A percentile compares a stretch with the other conserved stretches of the same genome.
Conservation (phyloP, 208 protist species). For the Tritrichomonas musculus region DNA sequence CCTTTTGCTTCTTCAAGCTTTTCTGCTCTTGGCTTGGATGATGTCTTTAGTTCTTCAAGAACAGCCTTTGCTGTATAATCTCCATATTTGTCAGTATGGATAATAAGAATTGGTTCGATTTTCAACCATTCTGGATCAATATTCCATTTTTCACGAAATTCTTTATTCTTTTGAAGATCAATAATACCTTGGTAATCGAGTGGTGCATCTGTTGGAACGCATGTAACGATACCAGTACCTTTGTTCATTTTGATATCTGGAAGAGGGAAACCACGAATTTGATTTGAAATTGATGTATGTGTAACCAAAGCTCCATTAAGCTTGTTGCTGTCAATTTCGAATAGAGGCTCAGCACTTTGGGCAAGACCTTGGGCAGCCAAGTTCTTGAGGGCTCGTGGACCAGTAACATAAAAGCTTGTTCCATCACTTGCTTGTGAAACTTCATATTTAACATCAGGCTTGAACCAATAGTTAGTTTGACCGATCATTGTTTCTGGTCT, state of each 20-base stretch:
- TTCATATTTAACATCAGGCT: conserved; percentile 84
- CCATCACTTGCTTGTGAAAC: background rate
- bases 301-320: background rate
- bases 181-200: conserved; percentile 94
- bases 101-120: conserved; percentile 83
- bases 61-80: conserved; percentile 19
- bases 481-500: conserved; percentile 98
- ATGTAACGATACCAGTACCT: conserved; percentile 95
- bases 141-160: conserved; percentile 56
- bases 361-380: background rate
- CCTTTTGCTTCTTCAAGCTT: conserved; percentile 92
- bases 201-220: conserved; percentile 87
- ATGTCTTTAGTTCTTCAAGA: conserved; percentile 70
- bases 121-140: conserved; percentile 79
- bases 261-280: background rate
- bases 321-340: background rate
- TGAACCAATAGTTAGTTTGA: conserved; percentile 99
- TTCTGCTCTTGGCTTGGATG: conserved; percentile 80
- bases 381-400: background rate
- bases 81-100: conserved; percentile 72
- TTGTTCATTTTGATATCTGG: conserved; percentile 42
- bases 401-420: background rate
- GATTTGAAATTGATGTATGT: background rate
- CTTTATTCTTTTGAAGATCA: conserved; percentile 70
- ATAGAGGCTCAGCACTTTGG: background rate